Conservation (phyloP, 129 eudicot genomes). For the Heracleum sosnowskyi region DNA sequence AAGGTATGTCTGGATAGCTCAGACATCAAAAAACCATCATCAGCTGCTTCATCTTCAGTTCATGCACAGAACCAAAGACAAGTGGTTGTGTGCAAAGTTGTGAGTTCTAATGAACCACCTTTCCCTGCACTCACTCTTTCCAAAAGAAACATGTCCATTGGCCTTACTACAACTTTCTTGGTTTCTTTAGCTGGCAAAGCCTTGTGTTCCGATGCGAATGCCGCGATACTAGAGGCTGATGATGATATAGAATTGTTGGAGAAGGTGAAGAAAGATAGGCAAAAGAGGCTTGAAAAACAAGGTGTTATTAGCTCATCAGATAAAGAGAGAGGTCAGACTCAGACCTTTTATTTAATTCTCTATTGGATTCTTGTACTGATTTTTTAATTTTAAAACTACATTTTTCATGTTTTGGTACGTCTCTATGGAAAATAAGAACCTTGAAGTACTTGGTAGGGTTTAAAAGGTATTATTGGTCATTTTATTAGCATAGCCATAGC, state of each 20-base stretch:
- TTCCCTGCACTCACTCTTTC: slow-evolving; percentile 26
- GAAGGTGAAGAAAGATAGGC: slow-evolving; percentile 75
- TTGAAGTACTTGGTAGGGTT: not conserved
- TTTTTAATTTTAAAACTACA: not conserved
- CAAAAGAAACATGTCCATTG: slow-evolving; percentile 62
- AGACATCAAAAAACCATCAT: no score
- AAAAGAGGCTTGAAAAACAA: slow-evolving; percentile 85
- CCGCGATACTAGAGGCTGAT: slow-evolving; percentile 85
- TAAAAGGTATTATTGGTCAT: not conserved
- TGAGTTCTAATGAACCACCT: slow-evolving; percentile 18
- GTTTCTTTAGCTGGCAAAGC: slow-evolving; percentile 36
- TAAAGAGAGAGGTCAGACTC: slow-evolving; percentile 77
- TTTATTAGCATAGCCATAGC: not conserved
- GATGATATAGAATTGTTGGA: slow-evolving; percentile 89
- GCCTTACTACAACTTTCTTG: slow-evolving; percentile 46
- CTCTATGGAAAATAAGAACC: not conserved
- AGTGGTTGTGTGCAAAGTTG: slow-evolving; percentile 38
- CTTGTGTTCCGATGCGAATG: slow-evolving; percentile 30
- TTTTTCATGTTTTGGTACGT: not conserved
- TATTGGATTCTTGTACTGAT: not conserved
- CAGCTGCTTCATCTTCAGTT: slow-evolving; percentile 28
- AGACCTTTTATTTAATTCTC: not conserved
- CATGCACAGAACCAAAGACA: slow-evolving; percentile 22
- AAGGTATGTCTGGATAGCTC: no score
- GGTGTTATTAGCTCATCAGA: slow-evolving; percentile 58